phyloP scores from a whole-genome alignment of 2,329 filamentous ascomycete species.

The Fusarium sublunatum region DNA sequence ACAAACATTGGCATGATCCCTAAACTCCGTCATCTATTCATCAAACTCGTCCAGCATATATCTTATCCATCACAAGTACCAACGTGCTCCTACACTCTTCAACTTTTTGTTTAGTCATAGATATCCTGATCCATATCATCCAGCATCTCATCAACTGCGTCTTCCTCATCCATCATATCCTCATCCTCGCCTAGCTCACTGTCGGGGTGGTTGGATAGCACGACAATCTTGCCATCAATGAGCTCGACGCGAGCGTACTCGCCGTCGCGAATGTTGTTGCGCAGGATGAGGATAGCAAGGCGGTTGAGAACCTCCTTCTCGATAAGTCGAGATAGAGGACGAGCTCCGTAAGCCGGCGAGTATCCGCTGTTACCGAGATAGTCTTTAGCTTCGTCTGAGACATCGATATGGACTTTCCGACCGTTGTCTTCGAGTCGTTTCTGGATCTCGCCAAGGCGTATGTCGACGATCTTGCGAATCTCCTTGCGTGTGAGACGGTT shows the following conservation, averaged over 20 bases:
- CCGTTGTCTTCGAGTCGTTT: conserved; percentile 87
- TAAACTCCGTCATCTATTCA: conserved; percentile 36
- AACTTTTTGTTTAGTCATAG: conserved; percentile 52
- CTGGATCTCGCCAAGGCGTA: conserved; percentile 89
- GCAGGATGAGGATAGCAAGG: conserved; percentile 89
- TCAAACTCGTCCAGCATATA: conserved; percentile 22
- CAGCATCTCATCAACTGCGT: conserved; percentile 76
- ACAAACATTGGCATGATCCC: conserved; percentile 6
- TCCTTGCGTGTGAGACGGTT: conserved; percentile 91
- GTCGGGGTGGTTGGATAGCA: conserved; percentile 82
- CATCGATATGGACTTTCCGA: conserved; percentile 85
- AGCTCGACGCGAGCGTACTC: conserved; percentile 85
- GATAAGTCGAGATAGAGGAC: conserved; percentile 88
- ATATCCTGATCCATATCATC: conserved; percentile 71
- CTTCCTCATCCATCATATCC: conserved; percentile 79
- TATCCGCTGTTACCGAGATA: conserved; percentile 93
- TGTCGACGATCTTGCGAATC: conserved; percentile 95
- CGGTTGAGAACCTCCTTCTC: conserved; percentile 97
- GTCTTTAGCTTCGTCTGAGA: conserved; percentile 87
- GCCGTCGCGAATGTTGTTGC: conserved; percentile 85
- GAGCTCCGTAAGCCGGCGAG: conserved; percentile 92
- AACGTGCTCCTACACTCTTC: conserved; percentile 3
- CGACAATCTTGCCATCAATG: conserved; percentile 80
- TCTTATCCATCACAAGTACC: conserved; percentile 14
- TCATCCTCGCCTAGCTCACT: conserved; percentile 71